Percentiles rank a stretch among this genome's conserved stretches.
Evolutionary conservation across 2,329 filamentous ascomycete species (phyloP).

Genomic region (Microascus cirrosus): DNA sequence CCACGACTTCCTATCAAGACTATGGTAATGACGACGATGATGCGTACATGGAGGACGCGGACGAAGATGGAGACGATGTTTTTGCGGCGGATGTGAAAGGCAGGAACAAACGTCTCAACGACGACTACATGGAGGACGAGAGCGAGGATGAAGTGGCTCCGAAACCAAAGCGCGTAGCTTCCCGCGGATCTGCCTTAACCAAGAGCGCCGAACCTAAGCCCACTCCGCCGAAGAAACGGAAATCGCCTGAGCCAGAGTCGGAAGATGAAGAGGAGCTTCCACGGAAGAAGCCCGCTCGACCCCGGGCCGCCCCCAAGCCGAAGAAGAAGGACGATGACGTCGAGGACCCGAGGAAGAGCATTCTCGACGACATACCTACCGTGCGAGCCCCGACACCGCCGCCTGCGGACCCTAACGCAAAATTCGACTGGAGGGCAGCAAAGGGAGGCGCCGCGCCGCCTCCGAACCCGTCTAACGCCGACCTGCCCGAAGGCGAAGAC

Average conservation of each 20-base stretch:
- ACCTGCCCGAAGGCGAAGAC: constrained; percentile 72
- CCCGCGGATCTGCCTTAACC: constrained; percentile 22
- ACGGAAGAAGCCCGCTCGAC: constrained; percentile 54
- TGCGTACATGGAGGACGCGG: constrained; percentile 55
- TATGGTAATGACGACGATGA: constrained; percentile 36
- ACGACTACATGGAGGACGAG: constrained; percentile 64
- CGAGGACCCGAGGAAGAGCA: constrained; percentile 64
- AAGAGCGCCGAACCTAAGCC: constrained; percentile 10
- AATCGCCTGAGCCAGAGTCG: constrained; percentile 41
- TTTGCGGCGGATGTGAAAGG: constrained; percentile 63
- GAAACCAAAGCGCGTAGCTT: constrained; percentile 45
- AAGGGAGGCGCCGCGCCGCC: constrained; percentile 47
- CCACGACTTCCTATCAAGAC: constrained; percentile 27
- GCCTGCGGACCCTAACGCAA: constrained; percentile 46
- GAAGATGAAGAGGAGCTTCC: constrained; percentile 48
- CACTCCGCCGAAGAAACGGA: constrained; percentile 42
- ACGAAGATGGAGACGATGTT: constrained; percentile 67
- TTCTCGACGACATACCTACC: constrained; percentile 77
- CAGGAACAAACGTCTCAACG: constrained; percentile 55
- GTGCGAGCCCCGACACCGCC: constrained; percentile 79
- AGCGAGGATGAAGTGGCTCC: constrained; percentile 60
- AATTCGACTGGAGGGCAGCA: constrained; percentile 65
- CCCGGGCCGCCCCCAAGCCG: constrained; percentile 39
- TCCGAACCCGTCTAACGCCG: constrained; percentile 49
- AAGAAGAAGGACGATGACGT: constrained; percentile 60